Evolutionary conservation across 2,329 filamentous ascomycete species (phyloP).

Genomic region (Venturia carpophila): DNA sequence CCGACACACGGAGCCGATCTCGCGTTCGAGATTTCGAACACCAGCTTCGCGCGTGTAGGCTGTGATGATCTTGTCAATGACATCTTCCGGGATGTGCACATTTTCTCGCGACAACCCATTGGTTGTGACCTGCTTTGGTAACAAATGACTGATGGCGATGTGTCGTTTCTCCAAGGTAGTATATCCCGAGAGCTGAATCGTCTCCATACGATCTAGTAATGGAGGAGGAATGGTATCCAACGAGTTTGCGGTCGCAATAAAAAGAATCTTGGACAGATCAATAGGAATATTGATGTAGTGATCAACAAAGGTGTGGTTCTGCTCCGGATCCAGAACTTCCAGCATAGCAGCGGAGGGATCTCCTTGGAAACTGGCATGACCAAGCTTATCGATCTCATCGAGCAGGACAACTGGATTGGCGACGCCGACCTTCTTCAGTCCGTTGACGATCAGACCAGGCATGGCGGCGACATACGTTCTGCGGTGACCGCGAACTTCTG

Average conservation of each 20-base stretch:
- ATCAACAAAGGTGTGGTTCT: constrained; percentile 90
- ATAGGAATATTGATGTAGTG: constrained; percentile 96
- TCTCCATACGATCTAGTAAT: constrained; percentile 94
- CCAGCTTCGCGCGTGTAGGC: constrained; percentile 94
- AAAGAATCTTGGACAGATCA: constrained; percentile 91
- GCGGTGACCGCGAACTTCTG: constrained; percentile 90
- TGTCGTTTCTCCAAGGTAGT: constrained; percentile 95
- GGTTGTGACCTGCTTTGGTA: constrained; percentile 87
- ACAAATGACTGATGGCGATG: constrained; percentile 86
- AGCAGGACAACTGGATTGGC: constrained; percentile 91
- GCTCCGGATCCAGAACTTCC: constrained; percentile 93
- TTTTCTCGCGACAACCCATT: constrained; percentile 77
- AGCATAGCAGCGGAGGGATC: constrained; percentile 97
- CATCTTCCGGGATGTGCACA: constrained; percentile 68
- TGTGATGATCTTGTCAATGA: constrained; percentile 91
- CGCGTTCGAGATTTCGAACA: constrained; percentile 90
- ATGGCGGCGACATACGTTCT: constrained; percentile 98
- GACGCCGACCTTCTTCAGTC: constrained; percentile 89
- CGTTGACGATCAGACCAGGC: constrained; percentile 90
- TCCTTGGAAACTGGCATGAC: constrained; percentile 82
- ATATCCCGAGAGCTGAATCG: constrained; percentile 85
- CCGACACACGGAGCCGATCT: constrained; percentile 89
- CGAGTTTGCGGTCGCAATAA: constrained; percentile 93
- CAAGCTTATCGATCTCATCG: constrained; percentile 97
- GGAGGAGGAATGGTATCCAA: constrained; percentile 93